Conservation (phyloP, 2,329 filamentous ascomycete species). For the Mycogone perniciosa region DNA sequence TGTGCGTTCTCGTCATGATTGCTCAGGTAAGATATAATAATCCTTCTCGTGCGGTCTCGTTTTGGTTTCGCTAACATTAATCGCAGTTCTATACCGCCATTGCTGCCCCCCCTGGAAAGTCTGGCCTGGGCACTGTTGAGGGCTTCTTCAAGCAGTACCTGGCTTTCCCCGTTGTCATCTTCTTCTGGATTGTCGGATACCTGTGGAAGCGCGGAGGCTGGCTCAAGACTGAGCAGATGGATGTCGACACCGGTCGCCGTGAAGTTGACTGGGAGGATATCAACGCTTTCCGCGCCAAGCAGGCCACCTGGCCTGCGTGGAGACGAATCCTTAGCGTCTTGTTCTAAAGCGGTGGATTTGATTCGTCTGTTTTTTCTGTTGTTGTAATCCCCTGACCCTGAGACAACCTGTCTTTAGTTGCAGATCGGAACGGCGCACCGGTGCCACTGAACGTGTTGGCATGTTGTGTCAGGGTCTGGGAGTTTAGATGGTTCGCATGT, state of each 20-base stretch:
- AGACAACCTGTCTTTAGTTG: too few relatives aligned
- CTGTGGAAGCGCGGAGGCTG: slow-evolving; percentile 60
- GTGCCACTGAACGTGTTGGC: too few relatives aligned
- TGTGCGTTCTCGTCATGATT: slow-evolving; percentile 50
- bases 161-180: slow-evolving; percentile 46
- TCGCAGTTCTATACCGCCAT: slow-evolving; percentile 46
- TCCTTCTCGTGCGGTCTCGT: not conserved
- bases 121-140: slow-evolving; percentile 35
- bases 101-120: slow-evolving; percentile 25
- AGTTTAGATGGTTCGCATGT: too few relatives aligned
- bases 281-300: not conserved
- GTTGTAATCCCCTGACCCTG: too few relatives aligned
- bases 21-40: slow-evolving; percentile 39
- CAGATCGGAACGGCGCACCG: too few relatives aligned
- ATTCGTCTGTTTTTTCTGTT: too few relatives aligned
- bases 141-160: slow-evolving; percentile 52
- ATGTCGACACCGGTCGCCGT: slow-evolving; percentile 60
- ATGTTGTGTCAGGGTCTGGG: too few relatives aligned
- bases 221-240: slow-evolving; percentile 54
- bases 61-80: slow-evolving; percentile 7
- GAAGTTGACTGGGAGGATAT: slow-evolving; percentile 46
- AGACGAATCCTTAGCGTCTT: slow-evolving; percentile 32
- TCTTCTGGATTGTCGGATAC: slow-evolving; percentile 53
- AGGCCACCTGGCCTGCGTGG: slow-evolving; percentile 29
- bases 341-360: slow-evolving; percentile 25